phyloP scores from a whole-genome alignment of 257 asterid genomes.

The Datura wrightii region DNA sequence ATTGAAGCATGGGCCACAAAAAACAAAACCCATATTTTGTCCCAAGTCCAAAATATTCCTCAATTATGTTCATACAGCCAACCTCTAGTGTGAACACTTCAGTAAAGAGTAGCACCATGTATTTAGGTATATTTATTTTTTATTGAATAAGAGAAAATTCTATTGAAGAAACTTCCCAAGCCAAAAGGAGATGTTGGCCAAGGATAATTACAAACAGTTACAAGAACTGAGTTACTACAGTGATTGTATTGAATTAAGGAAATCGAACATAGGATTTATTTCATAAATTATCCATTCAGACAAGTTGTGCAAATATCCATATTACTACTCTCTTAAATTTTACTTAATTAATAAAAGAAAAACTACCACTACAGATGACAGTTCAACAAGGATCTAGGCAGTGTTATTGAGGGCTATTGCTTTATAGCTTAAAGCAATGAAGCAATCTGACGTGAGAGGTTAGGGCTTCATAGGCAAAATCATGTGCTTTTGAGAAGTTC shows the following conservation, averaged over 20 bases:
- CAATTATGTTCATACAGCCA: not conserved
- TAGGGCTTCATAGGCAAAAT: not conserved
- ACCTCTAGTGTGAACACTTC: constrained; percentile 18
- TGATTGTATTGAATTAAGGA: not conserved
- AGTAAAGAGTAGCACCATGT: not conserved
- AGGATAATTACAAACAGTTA: not conserved
- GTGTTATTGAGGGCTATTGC: not conserved
- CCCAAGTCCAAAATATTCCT: constrained; percentile 19
- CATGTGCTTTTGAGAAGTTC: constrained; percentile 14
- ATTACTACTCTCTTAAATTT: constrained; percentile 9
- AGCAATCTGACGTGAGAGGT: not conserved
- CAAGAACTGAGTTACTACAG: not conserved
- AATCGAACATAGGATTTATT: constrained; percentile 2
- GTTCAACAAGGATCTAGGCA: not conserved
- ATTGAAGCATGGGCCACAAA: constrained; percentile 3
- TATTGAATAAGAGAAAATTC: not conserved
- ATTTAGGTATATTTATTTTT: constrained; percentile 18
- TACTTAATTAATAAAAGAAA: constrained; percentile 1
- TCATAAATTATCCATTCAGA: not conserved
- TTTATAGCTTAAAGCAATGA: not conserved
- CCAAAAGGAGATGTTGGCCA: constrained; percentile 9
- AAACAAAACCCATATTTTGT: not conserved
- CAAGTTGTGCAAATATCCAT: not conserved
- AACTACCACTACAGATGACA: not conserved
- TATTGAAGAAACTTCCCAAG: not conserved